Percentiles rank a stretch among this genome's conserved stretches.
These are phyloP conservation scores for Mucor racemosus DNA, from an alignment of 371 early-diverging fungal species.

Conservation along the genomic window DNA sequence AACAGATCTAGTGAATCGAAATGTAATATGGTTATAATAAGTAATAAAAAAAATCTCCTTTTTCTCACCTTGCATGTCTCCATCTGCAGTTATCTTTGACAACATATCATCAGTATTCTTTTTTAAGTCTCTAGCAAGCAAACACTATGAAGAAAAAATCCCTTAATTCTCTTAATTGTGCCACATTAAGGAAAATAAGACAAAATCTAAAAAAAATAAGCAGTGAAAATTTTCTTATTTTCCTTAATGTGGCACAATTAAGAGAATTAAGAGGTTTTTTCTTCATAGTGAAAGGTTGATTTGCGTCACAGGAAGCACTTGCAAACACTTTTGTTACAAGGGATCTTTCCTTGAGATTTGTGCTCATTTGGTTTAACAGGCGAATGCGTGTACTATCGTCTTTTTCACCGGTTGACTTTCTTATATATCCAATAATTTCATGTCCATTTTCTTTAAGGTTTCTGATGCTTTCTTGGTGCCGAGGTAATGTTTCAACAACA, in stretches of 20 bases:
- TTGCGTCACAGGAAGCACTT: slow-evolving; percentile 22
- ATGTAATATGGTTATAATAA: slow-evolving; percentile 15
- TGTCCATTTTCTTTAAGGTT: slow-evolving; percentile 21
- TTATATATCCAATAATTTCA: slow-evolving; percentile 22
- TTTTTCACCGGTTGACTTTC: slow-evolving; percentile 23
- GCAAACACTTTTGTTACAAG: slow-evolving; percentile 24
- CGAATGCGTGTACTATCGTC: slow-evolving; percentile 19
- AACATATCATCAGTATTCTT: slow-evolving; percentile 15
- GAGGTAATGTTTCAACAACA: slow-evolving; percentile 24
- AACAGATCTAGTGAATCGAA: slow-evolving; percentile 21
- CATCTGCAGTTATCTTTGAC: slow-evolving; percentile 20
- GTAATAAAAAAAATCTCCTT: slow-evolving; percentile 13
- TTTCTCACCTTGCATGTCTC: slow-evolving; percentile 25
- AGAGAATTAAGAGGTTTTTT: too few species aligned
- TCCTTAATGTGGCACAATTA: too few species aligned
- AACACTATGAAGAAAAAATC: too few species aligned
- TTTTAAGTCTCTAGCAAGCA: slow-evolving; percentile 17
- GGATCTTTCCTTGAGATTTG: slow-evolving; percentile 25
- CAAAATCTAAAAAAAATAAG: too few species aligned
- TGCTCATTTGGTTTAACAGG: slow-evolving; percentile 21
- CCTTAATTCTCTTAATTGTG: too few species aligned
- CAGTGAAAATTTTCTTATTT: too few species aligned
- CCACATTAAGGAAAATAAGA: too few species aligned
- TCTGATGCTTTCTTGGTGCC: slow-evolving; percentile 20
- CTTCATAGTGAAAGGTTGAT: too few species aligned